phyloP scores from a whole-genome alignment of 768 basidiomycete genomes.

The Leccinum fibrillosum region DNA sequence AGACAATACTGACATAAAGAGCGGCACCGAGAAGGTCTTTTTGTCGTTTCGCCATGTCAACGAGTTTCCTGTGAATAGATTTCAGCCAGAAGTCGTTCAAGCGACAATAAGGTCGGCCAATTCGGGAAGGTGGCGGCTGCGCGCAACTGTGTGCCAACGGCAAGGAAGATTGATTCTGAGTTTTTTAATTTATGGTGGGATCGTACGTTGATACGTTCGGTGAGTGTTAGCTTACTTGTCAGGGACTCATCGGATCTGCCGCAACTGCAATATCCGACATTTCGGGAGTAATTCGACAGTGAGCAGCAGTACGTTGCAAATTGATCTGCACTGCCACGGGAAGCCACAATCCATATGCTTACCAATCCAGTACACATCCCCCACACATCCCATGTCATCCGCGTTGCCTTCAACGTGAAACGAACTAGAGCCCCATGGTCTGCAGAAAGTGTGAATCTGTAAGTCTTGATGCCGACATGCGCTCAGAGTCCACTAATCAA shows the following conservation, averaged over 20 bases:
- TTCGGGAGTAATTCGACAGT: neutral
- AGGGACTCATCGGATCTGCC: neutral
- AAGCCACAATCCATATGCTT: constrained; percentile 5
- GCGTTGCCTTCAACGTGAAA: neutral
- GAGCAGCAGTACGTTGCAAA: neutral
- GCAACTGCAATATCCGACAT: neutral
- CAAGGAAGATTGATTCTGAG: constrained; percentile 3
- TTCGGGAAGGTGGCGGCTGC: constrained; percentile 17
- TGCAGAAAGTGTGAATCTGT: constrained; percentile 85
- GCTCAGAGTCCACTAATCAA: constrained; percentile 1
- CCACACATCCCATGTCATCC: constrained; percentile 5
- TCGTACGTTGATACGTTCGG: neutral
- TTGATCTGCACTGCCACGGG: neutral
- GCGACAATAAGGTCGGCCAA: constrained; percentile 29
- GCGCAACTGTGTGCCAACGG: neutral
- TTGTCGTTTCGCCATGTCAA: constrained; percentile 36
- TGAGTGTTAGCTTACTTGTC: neutral
- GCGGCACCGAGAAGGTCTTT: constrained; percentile 29
- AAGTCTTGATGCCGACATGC: constrained; percentile 19
- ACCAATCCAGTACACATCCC: constrained; percentile 12
- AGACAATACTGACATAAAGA: constrained; percentile 27
- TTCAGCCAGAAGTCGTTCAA: constrained; percentile 7
- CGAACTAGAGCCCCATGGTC: constrained; percentile 52
- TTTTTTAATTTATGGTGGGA: neutral
- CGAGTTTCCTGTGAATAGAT: constrained; percentile 24